phyloP scores from a whole-genome alignment of 129 eudicot genomes.

The Tagetes erecta region DNA sequence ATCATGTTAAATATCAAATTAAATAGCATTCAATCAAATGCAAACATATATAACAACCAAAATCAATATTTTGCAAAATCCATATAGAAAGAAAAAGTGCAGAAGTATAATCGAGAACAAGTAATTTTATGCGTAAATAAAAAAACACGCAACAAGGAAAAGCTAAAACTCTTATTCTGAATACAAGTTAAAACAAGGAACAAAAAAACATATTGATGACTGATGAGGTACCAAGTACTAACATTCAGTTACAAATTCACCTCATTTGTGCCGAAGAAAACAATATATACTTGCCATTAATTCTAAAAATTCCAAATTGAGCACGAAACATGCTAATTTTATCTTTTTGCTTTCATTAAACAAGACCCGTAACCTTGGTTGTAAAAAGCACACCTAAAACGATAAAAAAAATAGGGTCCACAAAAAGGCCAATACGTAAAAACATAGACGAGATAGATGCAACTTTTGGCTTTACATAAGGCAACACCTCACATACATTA shows the following conservation, averaged over 20 bases:
- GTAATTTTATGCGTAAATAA: neutral
- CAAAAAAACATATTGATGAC: neutral
- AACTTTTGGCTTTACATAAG: neutral
- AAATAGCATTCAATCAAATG: neutral
- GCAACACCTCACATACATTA: neutral
- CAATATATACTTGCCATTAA: constrained; percentile 11
- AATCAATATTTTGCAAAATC: neutral
- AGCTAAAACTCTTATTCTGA: neutral
- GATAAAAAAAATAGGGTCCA: too few relatives aligned
- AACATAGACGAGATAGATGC: neutral
- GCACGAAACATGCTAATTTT: constrained; percentile 8
- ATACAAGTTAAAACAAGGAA: neutral
- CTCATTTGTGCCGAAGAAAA: neutral
- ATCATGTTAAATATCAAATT: constrained; percentile 21
- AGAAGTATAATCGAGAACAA: neutral
- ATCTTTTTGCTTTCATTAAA: neutral
- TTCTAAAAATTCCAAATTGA: neutral
- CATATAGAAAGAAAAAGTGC: neutral
- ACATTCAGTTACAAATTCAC: constrained; percentile 8
- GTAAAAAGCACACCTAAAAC: neutral
- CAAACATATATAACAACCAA: neutral
- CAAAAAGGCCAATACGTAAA: neutral
- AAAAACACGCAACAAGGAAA: neutral
- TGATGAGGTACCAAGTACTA: neutral
- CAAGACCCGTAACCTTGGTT: neutral